A percentile compares a stretch with the other conserved stretches of the same genome.
These are phyloP conservation scores for Pythium utonaiense DNA, from an alignment of 352 stramenopile genomes.

Conservation along the genomic window DNA sequence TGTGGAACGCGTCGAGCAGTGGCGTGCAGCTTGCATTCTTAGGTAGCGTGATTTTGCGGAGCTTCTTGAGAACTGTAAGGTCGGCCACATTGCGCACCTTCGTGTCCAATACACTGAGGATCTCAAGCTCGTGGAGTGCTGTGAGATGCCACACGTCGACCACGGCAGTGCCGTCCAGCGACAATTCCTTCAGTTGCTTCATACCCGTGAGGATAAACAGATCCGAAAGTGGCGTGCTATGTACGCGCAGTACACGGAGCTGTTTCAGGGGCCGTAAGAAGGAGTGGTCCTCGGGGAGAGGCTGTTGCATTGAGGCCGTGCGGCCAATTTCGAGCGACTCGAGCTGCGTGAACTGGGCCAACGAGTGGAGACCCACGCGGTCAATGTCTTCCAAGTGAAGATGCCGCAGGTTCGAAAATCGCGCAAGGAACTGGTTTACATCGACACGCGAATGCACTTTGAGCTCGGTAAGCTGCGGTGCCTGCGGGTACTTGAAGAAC, in stretches of 20 bases:
- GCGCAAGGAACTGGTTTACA: slow-evolving; percentile 15
- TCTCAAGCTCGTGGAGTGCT: slow-evolving; percentile 1
- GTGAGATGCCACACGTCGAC: slow-evolving; percentile 16
- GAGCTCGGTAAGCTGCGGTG: slow-evolving; percentile 11
- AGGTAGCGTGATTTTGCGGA: slow-evolving; percentile 16
- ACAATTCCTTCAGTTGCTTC: slow-evolving; percentile 18
- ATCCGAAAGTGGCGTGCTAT: slow-evolving; percentile 17
- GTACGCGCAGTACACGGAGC: slow-evolving; percentile 12
- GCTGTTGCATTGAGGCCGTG: not conserved
- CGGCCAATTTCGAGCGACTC: slow-evolving; percentile 23
- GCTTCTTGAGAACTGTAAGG: slow-evolving; percentile 4
- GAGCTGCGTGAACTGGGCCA: slow-evolving; percentile 24
- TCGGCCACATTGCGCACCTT: slow-evolving; percentile 16
- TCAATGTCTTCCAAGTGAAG: slow-evolving; percentile 26
- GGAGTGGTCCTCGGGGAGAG: slow-evolving; percentile 18
- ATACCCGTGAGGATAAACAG: slow-evolving; percentile 16
- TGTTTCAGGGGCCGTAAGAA: slow-evolving; percentile 23
- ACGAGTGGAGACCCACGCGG: slow-evolving; percentile 14
- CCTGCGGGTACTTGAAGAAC: slow-evolving; percentile 28
- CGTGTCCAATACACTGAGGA: slow-evolving; percentile 17
- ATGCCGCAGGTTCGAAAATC: slow-evolving; percentile 12
- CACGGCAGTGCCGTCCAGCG: slow-evolving; percentile 16
- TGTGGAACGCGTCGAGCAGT: slow-evolving; percentile 19
- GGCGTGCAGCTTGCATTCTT: slow-evolving; percentile 21
- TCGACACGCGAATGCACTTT: slow-evolving; percentile 16